Percentiles rank a stretch among this genome's conserved stretches.
Conservation (phyloP, 805 yeast species). For the Lachancea nothofagi region DNA sequence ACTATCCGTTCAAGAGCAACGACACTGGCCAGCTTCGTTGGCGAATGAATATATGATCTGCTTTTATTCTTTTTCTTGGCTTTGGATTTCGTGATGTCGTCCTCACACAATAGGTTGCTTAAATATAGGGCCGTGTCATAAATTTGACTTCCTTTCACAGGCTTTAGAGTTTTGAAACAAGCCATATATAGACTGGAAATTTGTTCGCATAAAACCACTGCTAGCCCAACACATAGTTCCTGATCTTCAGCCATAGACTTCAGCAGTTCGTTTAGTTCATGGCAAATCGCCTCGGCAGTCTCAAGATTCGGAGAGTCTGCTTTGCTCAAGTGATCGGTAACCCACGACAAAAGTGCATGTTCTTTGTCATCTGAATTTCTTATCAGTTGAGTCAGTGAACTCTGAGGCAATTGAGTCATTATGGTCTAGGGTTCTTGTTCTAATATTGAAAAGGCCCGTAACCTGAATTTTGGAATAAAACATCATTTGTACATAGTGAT, state of each 20-base stretch:
- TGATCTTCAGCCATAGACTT: not conserved
- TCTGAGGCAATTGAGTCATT: not conserved
- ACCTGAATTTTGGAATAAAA: too few relatives aligned
- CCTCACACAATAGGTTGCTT: conserved; percentile 27
- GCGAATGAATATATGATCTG: conserved; percentile 23
- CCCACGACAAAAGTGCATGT: conserved; percentile 20
- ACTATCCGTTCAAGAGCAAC: conserved; percentile 29
- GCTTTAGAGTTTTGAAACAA: conserved; percentile 8
- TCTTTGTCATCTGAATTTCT: conserved; percentile 15
- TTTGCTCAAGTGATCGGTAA: not conserved
- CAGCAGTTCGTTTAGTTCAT: not conserved
- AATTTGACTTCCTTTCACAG: conserved; percentile 12
- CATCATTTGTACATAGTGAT: too few relatives aligned
- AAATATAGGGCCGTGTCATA: conserved; percentile 28
- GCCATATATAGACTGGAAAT: conserved; percentile 21
- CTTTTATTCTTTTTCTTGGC: conserved; percentile 16
- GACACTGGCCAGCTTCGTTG: conserved; percentile 29
- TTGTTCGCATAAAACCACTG: not conserved
- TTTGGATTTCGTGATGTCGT: conserved; percentile 14
- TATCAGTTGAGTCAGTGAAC: not conserved
- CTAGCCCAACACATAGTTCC: not conserved
- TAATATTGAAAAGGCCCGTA: too few relatives aligned
- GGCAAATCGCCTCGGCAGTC: not conserved
- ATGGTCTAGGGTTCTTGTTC: too few relatives aligned
- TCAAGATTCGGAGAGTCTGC: not conserved